These are phyloP conservation scores for Periconia macrospinosa DNA, from an alignment of 2,329 filamentous ascomycete genomes.

Conservation along the genomic window DNA sequence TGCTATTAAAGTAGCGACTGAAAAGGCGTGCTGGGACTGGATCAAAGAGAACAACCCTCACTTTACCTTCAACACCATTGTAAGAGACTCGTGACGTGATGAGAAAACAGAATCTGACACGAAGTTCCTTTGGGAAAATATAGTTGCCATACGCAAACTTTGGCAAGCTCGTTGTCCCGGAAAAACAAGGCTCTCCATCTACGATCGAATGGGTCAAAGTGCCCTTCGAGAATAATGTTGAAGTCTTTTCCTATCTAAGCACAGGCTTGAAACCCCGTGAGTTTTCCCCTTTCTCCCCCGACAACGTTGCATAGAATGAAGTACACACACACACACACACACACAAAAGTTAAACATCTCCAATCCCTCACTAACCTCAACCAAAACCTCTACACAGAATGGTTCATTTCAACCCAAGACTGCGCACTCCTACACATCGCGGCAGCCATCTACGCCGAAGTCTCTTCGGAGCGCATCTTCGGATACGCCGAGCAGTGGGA, in stretches of 20 bases:
- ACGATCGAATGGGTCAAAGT: conserved; percentile 28
- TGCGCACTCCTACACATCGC: conserved; percentile 56
- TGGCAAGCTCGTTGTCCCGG: conserved; percentile 38
- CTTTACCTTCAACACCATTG: conserved; percentile 49
- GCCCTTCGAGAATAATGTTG: conserved; percentile 19
- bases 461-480: conserved; percentile 57
- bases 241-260: conserved; percentile 49
- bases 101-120: too few species aligned
- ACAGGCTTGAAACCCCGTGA: conserved; percentile 39
- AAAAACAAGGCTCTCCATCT: conserved; percentile 36
- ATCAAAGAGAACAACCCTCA: conserved; percentile 46
- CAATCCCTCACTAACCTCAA: neutral
- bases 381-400: conserved; percentile 14
- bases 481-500: conserved; percentile 54
- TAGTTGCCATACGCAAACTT: conserved; percentile 41
- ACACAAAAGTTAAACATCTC: too few species aligned
- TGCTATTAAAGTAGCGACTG: conserved; percentile 52
- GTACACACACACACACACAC: too few species aligned
- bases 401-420: conserved; percentile 27
- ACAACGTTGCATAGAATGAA: too few species aligned
- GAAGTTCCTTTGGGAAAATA: too few species aligned
- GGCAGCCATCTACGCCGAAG: conserved; percentile 50
- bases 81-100: conserved; percentile 9
- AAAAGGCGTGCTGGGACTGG: conserved; percentile 53
- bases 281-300: neutral